Conservation (phyloP, 2,329 filamentous ascomycete species). For the Xylariaceae sp. region DNA sequence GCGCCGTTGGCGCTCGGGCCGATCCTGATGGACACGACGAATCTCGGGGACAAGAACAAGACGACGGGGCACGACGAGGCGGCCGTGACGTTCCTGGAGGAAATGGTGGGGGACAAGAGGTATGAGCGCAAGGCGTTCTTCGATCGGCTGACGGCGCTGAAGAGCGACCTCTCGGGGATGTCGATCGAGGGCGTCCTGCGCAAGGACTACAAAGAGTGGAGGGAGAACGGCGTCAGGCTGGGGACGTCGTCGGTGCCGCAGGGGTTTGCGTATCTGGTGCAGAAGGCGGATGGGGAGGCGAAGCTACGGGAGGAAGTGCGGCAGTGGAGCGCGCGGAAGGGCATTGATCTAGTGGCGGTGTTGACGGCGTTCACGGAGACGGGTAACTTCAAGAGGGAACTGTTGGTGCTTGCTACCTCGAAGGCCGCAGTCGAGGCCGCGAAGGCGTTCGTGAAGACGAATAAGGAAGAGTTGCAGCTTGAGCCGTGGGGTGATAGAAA, state of each 20-base stretch:
- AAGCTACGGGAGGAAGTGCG: constrained; percentile 41
- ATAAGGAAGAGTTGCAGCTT: constrained; percentile 49
- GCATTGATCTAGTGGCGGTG: constrained; percentile 59
- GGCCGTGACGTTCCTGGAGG: constrained; percentile 57
- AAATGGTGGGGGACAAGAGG: constrained; percentile 29
- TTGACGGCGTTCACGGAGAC: constrained; percentile 61
- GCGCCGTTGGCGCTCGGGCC: constrained; percentile 65
- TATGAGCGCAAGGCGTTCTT: constrained; percentile 57
- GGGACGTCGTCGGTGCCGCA: constrained; percentile 67
- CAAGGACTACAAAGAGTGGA: constrained; percentile 85
- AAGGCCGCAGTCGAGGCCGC: constrained; percentile 45
- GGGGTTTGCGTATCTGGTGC: constrained; percentile 55
- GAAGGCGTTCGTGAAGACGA: constrained; percentile 47
- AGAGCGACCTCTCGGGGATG: constrained; percentile 61
- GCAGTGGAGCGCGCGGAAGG: constrained; percentile 50
- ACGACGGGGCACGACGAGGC: constrained; percentile 57
- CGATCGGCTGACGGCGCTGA: constrained; percentile 56
- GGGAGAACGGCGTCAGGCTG: constrained; percentile 44
- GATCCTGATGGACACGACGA: constrained; percentile 69
- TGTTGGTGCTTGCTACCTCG: constrained; percentile 62
- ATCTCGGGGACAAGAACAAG: constrained; percentile 58
- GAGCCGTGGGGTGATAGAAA: constrained; percentile 41
- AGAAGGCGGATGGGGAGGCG: constrained; percentile 43
- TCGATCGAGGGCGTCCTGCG: constrained; percentile 63
- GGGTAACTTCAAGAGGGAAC: constrained; percentile 58